Evolutionary conservation across 2,329 filamentous ascomycete genomes (phyloP), one percentile per base, ranked within the genome.

Genomic region (Calonectria pseudoreteaudii): DNA sequence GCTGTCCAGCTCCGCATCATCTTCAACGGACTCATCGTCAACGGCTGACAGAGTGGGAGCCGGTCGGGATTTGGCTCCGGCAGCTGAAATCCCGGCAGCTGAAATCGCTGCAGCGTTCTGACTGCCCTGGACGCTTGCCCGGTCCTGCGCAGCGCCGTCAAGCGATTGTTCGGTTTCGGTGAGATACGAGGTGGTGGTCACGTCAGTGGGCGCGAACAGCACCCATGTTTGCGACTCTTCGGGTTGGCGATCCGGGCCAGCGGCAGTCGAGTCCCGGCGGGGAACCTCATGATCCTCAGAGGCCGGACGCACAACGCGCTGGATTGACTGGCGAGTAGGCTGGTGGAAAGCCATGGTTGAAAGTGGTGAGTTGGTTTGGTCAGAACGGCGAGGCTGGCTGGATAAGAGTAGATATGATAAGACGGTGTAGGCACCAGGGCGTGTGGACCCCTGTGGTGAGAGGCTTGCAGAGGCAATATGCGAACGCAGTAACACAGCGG

Each of bases 141-240:
- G 92, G 49, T 94, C 97, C 75, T 91, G 90, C 47, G 93, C 94
- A 34, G 92, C 83, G 82, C 93, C 87, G 84, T 91, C 77, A 87
- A 96, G 82, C 84, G 92, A 86, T 86, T 90, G 81, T 84, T 94
- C 83, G 83, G 92, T 91, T 47, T 94, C 92, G 56, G 93, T 94
- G 67, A 93, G 89, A 75, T 93, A 92, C 7, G 92, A 92, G 14
- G 90, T 89, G 26, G 94, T 93, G 4, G 89, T 90, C 60, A 85
- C 86, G 41, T 93, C 90, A 76, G 92, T 92, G 11, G 95, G 95
- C 10, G 95, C 94, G 87, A 99, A 99, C 77, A 99, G 91, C 69
- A 98, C 94, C 97, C 97, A 99, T 90, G 98, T 96, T 84, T 97
- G 94, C 16, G 94, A 93, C 77, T 96, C 93, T 74, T 94, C 92